Base-by-base conservation (phyloP, 257 asterid species). In the Primulina eburnea region DNA sequence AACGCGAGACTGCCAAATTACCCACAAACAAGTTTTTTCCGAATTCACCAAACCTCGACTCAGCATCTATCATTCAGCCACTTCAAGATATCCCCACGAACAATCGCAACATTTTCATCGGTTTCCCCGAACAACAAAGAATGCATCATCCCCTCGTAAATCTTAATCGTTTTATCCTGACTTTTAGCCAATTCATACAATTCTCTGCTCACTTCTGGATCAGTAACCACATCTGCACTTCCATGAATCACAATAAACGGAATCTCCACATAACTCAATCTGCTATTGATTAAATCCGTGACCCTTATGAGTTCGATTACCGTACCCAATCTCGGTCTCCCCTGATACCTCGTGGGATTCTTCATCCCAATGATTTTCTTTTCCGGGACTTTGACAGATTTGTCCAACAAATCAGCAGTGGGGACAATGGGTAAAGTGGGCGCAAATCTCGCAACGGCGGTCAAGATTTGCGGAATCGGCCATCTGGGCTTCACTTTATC, bases 91-190 rank as follows among this genome's bases (percentile, higher is more conserved):
- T 92, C 92, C 6, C 57, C 55, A 28, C 96, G 84, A 64, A 93
- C 95, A 76, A 74, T 64, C 60, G 72, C 94, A 60, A 93, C 77
- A 82, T 93, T 93, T 9, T 89, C 94, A 78, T 93, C 96, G 8
- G 95, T 87, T 66, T 93, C 99, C 35, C 99, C 97, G 16, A 87
- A 87, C 87, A 87, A 56, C 86, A 93, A 73, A n/a, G 95, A 86
- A 73, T 93, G 99, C 92, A 90, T 79, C 97, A 90, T 93, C 56
- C 96, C 97, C 5, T 90, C 97, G 65, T 84, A 93, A 26, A 93
- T 90, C 86, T 76, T 83, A 69, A 93, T 50, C 26, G 78, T 89
- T 86, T 90, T 93, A 24, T 93, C 98, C 68, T 68, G 71, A n/a
- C 97, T 86, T 72, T 74, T 86, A 0, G 97, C 88, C 88, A 66